phyloP scores from a whole-genome alignment of 495 filamentous ascomycete species.

The Coniosporium apollinis region DNA sequence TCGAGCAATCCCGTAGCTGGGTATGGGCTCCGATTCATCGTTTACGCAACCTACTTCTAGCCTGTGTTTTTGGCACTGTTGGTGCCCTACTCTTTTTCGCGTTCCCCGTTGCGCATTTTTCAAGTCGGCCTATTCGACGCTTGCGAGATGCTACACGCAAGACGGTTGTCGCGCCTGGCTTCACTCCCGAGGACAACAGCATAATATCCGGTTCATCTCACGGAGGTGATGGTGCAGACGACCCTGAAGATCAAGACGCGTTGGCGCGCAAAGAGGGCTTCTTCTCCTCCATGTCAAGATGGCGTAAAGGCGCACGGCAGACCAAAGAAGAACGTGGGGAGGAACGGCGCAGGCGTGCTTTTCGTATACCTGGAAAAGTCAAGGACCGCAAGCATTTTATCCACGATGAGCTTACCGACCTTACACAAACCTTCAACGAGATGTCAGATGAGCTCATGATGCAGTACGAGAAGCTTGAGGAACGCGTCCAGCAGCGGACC shows the following conservation, averaged over 20 bases:
- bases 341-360: conserved; percentile 35
- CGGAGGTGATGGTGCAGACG: conserved; percentile 10
- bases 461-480: conserved; percentile 69
- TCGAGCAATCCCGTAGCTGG: conserved; percentile 59
- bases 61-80: conserved; percentile 68
- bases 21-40: conserved; percentile 58
- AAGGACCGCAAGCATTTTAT: conserved; percentile 55
- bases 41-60: conserved; percentile 60
- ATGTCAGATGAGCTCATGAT: conserved; percentile 83
- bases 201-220: conserved; percentile 17
- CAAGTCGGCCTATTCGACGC: conserved; percentile 62
- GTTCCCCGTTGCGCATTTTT: conserved; percentile 61
- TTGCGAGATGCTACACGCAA: conserved; percentile 63
- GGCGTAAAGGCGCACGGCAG: conserved; percentile 8
- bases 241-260: conserved; percentile 18
- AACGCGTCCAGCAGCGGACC: conserved; percentile 69
- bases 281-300: conserved; percentile 17
- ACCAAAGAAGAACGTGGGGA: conserved; percentile 9
- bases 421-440: conserved; percentile 77
- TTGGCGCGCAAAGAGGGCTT: conserved; percentile 30
- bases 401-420: conserved; percentile 74
- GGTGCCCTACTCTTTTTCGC: conserved; percentile 50
- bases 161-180: conserved; percentile 48
- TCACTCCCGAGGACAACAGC: conserved; percentile 28
- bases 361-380: conserved; percentile 73